Conservation (phyloP, 2,329 filamentous ascomycete genomes). For the Paracamarosporium sp. region DNA sequence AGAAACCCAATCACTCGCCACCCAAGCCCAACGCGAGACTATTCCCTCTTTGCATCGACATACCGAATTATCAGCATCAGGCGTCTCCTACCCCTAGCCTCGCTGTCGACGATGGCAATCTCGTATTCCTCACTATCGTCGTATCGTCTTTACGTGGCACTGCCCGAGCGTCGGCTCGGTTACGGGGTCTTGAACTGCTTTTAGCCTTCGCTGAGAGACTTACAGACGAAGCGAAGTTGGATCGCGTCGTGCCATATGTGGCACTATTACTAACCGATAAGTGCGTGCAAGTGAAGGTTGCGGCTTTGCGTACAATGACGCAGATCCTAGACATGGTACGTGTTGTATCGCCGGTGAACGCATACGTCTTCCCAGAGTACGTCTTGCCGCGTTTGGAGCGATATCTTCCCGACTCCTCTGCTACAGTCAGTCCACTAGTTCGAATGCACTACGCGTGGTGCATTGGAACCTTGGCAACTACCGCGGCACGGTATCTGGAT, state of each 20-base stretch:
- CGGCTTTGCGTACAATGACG: conserved; percentile 84
- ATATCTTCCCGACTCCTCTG: conserved; percentile 59
- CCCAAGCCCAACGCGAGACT: conserved; percentile 60
- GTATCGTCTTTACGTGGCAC: conserved; percentile 90
- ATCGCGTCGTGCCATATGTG: conserved; percentile 89
- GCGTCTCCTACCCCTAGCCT: conserved; percentile 67
- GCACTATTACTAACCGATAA: conserved; percentile 83
- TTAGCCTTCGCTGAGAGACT: conserved; percentile 89
- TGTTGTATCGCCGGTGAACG: conserved; percentile 80
- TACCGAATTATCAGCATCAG: conserved; percentile 82
- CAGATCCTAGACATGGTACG: conserved; percentile 83
- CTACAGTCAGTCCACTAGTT: conserved; percentile 68
- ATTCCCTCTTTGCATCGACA: conserved; percentile 83
- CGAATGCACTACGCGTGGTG: conserved; percentile 93
- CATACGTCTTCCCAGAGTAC: conserved; percentile 72
- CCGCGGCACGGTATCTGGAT: conserved; percentile 84
- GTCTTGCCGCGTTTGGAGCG: conserved; percentile 65
- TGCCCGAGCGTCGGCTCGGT: conserved; percentile 82
- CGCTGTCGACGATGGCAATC: conserved; percentile 81
- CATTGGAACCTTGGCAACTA: conserved; percentile 84
- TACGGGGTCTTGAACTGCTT: conserved; percentile 89
- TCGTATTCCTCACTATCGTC: conserved; percentile 89
- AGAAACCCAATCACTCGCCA: conserved; percentile 36
- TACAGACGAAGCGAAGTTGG: conserved; percentile 94
- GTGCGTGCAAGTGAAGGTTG: conserved; percentile 82